Evolutionary conservation across 371 early-diverging fungal species (phyloP).

Genomic region (Circinella minor): DNA sequence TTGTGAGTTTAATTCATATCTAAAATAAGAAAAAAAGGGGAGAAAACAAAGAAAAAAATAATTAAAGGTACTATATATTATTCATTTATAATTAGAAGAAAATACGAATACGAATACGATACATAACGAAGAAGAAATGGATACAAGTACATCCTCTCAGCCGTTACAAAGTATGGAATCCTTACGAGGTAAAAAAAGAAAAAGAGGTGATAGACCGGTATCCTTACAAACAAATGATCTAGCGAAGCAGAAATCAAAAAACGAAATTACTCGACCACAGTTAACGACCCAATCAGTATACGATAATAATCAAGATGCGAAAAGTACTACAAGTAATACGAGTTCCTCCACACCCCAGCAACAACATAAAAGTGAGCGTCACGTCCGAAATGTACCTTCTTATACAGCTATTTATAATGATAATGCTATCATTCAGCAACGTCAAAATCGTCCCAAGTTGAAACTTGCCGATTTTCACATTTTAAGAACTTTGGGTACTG

Average conservation of each 20-base stretch:
- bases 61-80: background rate
- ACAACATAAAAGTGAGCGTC: background rate
- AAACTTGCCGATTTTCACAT: slow-evolving; percentile 72
- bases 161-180: slow-evolving; percentile 10
- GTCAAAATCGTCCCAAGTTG: slow-evolving; percentile 57
- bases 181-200: slow-evolving; percentile 15
- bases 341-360: background rate
- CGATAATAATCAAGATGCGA: slow-evolving; percentile 7
- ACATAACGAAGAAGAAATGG: background rate
- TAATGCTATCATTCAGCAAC: slow-evolving; percentile 35
- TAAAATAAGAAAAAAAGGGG: too few species aligned
- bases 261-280: slow-evolving; percentile 3
- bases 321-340: background rate
- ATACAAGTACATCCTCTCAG: background rate
- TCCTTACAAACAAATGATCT: slow-evolving; percentile 8
- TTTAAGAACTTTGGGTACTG: slow-evolving; percentile 91
- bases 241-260: background rate
- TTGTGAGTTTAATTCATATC: too few species aligned
- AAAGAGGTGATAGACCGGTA: slow-evolving; percentile 6
- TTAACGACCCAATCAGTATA: slow-evolving; percentile 13
- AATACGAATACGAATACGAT: background rate
- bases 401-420: slow-evolving; percentile 39
- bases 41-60: background rate
- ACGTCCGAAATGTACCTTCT: slow-evolving; percentile 1
- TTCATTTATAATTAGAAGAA: background rate